Base-by-base conservation (phyloP, 345 rosid genomes). In the Boechera retrofracta region DNA sequence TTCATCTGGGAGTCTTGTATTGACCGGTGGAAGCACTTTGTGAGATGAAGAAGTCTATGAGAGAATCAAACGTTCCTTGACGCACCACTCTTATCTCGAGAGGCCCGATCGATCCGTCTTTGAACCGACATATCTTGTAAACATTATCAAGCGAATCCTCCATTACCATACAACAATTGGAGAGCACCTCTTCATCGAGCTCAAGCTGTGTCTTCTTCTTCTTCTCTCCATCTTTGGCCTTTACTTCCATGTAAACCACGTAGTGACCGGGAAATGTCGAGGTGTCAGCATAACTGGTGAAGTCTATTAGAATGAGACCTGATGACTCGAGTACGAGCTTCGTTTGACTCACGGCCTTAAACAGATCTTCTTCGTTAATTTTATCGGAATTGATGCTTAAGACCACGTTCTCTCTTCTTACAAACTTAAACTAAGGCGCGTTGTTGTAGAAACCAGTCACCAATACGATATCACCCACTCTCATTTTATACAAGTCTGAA, bases 1-100 rank as follows among this genome's bases (percentile, higher is more conserved):
- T 88, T 85, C 96, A 91, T 74, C 97, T 88, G 3, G 96, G 94
- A 18, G 97, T 91, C 84, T 94, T 94, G 86, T 94, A 94, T 68
- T 94, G 98, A 76, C 91, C 91, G 16, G 84, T 89, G 1, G 98
- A 94, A 53, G 97, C 89, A 7, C 98, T 97, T 69, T 86, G 89
- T n/a, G 85, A 81, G 12, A 90, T 86, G 24, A 91, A 89, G 13
- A 83, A 87, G 79, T 94, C 98, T 97, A 91, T 91, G 33, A 94
- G 88, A 2, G 85, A 89, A 70, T 91, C 93, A 69, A 94, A 94
- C 52, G 89, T 77, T 31, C 91, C 94, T 32, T 83, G 76, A 45
- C 63, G 75, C 59, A 91, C 98, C 56, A 91, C 91, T 72, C 94
- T 86, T 58, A 91, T 86, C 87, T 94, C 97, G 7, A 94, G 45